Evolutionary conservation across 352 stramenopile genomes (phyloP), one percentile per base, ranked within the genome.

Genomic region (Pythium brassicae): DNA sequence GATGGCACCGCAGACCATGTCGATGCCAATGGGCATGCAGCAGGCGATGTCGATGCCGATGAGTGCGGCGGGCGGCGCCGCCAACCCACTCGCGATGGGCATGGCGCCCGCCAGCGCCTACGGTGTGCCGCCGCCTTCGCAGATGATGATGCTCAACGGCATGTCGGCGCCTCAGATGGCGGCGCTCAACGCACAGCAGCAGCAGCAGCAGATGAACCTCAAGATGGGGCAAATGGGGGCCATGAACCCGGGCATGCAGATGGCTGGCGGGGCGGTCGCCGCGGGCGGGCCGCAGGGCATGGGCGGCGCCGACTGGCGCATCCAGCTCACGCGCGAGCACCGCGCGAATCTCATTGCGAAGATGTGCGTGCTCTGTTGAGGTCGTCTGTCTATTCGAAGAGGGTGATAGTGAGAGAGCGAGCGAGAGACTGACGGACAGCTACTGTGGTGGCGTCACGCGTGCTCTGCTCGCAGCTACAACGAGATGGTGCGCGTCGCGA

Each of bases 261-360:
- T 81, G 69, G 50, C n/a, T 56, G 50, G 51, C 34, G 66, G 68
- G 49, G 72, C 67, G 57, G 47, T 19, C 43, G 48, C 55, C 55
- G 34, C 50, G 43, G 27, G 26, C 57, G 14, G 39, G 58, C 22
- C 67, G 55, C 68, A 81, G 54, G 37, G 50, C 43, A 57, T 72
- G 10, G 65, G 69, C 32, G 62, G 76, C 37, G 62, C 78, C 10
- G 78, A 93, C 58, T 93, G 83, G 83, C 78, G 83, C 48, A 89
- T 89, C 56, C 83, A 91, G 53, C 74, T 93, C 43, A 93, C 78
- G 37, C 69, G 83, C 26, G 83, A 93, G 29, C 83, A 93, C 61
- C 83, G 83, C 49, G 77, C 83, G 14, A 93, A 90, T 53, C 69
- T 93, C 42, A 93, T 93, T 50, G 83, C 83, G 23, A 93, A 93